Conservation (phyloP, 306 rosid species). For the Cicer judaicum region DNA sequence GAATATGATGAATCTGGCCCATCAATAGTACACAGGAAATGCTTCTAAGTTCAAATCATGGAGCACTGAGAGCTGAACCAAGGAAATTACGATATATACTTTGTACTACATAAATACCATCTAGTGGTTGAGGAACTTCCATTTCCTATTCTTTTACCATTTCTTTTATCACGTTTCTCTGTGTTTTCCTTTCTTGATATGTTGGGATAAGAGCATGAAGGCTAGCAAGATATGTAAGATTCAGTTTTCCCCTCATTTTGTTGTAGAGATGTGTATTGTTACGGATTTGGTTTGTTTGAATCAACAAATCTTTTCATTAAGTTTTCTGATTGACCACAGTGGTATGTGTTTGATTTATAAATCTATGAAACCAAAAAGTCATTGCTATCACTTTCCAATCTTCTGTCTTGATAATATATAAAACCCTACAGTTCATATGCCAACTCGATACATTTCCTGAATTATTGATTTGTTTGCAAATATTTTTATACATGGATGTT, state of each 20-base stretch:
- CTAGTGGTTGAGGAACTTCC: constrained; percentile 68
- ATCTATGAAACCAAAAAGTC: constrained; percentile 30
- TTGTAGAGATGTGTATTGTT: constrained; percentile 63
- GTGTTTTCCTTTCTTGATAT: constrained; percentile 58
- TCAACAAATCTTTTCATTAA: constrained; percentile 52
- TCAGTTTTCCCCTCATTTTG: constrained; percentile 43
- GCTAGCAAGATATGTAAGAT: constrained; percentile 65
- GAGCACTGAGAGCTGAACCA: constrained; percentile 53
- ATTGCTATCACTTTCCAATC: constrained; percentile 18
- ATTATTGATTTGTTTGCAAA: no score
- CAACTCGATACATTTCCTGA: background rate
- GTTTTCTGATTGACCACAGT: constrained; percentile 32
- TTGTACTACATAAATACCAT: constrained; percentile 59
- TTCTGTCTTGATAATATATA: constrained; percentile 12
- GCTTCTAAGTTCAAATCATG: constrained; percentile 77
- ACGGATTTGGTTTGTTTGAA: constrained; percentile 71
- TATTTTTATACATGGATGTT: no score
- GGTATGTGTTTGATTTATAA: constrained; percentile 29
- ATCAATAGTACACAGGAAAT: constrained; percentile 98
- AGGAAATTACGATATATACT: constrained; percentile 55
- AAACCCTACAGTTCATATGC: background rate
- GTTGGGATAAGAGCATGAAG: constrained; percentile 78
- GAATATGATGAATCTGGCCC: constrained; percentile 98
- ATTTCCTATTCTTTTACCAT: constrained; percentile 50
- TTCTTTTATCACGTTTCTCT: constrained; percentile 59